phyloP scores from a whole-genome alignment of 106 monocot species.

The Posidonia australis region DNA sequence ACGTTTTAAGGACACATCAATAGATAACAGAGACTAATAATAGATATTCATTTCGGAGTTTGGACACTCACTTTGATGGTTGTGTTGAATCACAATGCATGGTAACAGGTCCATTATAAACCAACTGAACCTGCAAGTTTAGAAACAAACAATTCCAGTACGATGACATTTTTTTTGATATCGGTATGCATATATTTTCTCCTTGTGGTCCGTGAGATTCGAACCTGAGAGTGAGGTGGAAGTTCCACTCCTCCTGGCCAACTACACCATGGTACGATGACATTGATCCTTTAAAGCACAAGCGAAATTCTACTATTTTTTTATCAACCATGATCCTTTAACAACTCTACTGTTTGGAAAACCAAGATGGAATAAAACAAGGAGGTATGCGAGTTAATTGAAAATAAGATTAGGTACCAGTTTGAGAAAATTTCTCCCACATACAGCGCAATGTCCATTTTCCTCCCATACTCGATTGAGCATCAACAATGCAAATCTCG shows the following conservation, averaged over 20 bases:
- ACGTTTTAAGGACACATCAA: not conserved
- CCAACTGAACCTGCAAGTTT: conserved; percentile 61
- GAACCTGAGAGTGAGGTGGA: no score
- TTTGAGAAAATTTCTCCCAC: no score
- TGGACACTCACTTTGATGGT: conserved; percentile 11
- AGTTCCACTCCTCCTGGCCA: no score
- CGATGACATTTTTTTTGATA: no score
- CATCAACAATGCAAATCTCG: no score
- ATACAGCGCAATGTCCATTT: no score
- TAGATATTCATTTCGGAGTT: not conserved
- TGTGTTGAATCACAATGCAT: conserved; percentile 78
- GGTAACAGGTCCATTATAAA: conserved; percentile 96
- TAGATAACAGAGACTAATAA: no score
- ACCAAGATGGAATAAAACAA: not conserved
- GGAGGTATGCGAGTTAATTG: not conserved
- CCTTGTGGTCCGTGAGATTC: no score
- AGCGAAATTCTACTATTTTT: not conserved
- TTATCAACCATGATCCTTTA: not conserved
- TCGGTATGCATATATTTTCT: no score
- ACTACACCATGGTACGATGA: no score
- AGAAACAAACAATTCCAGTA: not conserved
- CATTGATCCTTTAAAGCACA: not conserved
- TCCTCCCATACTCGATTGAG: no score
- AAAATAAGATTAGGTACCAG: no score
- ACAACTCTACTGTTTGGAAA: conserved; percentile 26